Percentiles rank a stretch among this genome's conserved stretches.
phyloP scores from a whole-genome alignment of 345 rosid species.

The Gossypium arboreum region DNA sequence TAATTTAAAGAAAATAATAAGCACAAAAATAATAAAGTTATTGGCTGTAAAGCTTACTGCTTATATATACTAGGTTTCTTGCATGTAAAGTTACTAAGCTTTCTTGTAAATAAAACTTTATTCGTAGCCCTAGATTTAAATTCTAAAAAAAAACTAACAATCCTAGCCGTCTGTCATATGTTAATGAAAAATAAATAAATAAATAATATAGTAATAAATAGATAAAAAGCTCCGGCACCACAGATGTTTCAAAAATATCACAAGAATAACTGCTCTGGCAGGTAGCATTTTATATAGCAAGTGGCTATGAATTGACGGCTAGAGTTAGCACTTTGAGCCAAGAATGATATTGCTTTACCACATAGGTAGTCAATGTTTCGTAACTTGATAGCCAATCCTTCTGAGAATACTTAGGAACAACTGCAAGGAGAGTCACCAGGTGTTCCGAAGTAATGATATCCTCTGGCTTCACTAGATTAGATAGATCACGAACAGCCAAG shows the following conservation, averaged over 20 bases:
- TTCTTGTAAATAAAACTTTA: neutral
- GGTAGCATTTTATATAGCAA: neutral
- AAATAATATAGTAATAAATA: neutral
- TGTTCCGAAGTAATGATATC: constrained; percentile 84
- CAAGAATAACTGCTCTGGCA: constrained; percentile 1
- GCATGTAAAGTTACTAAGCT: neutral
- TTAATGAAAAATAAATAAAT: neutral
- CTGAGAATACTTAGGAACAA: constrained; percentile 93
- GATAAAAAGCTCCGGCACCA: neutral
- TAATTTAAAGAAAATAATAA: neutral
- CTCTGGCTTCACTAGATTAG: constrained; percentile 84
- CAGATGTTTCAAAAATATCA: constrained; percentile 2
- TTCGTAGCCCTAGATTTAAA: neutral
- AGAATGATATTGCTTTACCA: constrained; percentile 50
- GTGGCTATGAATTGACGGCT: neutral
- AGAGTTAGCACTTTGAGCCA: neutral
- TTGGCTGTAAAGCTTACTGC: neutral
- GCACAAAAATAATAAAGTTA: neutral
- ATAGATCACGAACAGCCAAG: constrained; percentile 98
- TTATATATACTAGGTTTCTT: neutral
- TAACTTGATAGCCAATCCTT: constrained; percentile 96
- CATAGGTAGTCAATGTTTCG: constrained; percentile 85
- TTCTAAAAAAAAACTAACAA: neutral
- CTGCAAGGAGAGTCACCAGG: constrained; percentile 75
- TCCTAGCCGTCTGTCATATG: neutral